Conservation (phyloP, 139 green algal genomes). For the Monoraphidium neglectum region DNA sequence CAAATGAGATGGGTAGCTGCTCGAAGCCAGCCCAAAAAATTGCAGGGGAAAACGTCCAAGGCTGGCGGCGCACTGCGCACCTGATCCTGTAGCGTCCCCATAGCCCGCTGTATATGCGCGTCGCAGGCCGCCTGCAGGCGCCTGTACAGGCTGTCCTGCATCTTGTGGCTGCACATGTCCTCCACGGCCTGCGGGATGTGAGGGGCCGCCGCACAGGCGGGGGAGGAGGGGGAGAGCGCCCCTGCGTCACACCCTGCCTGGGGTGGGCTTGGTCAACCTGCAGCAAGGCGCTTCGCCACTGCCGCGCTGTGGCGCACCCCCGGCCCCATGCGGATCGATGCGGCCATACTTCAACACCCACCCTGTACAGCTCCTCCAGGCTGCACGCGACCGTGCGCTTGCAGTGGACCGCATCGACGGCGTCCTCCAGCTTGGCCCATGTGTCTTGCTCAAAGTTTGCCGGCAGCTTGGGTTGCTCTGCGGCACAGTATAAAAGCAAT, state of each 20-base stretch:
- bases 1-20: too few relatives aligned
- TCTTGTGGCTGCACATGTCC: conserved; percentile 94
- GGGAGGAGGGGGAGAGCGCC: neutral
- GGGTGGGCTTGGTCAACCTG: neutral
- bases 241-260: neutral
- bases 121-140: conserved; percentile 79
- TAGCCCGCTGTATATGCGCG: conserved; percentile 60
- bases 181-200: conserved; percentile 79
- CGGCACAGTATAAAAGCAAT: neutral
- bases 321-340: neutral
- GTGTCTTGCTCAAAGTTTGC: conserved; percentile 85
- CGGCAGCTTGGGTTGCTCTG: conserved; percentile 87
- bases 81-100: conserved; percentile 49
- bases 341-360: conserved; percentile 28
- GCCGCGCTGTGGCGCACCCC: neutral
- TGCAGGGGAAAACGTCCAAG: too few relatives aligned
- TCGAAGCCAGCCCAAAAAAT: too few relatives aligned
- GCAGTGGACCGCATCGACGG: conserved; percentile 83
- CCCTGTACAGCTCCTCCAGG: conserved; percentile 93
- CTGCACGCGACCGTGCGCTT: conserved; percentile 74
- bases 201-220: neutral
- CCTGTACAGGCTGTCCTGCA: conserved; percentile 79
- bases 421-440: conserved; percentile 83
- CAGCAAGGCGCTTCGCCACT: neutral
- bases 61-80: neutral